These are phyloP conservation scores for Pyrenochaeta sp. DNA, from an alignment of 2,329 filamentous ascomycete species.

Conservation along the genomic window DNA sequence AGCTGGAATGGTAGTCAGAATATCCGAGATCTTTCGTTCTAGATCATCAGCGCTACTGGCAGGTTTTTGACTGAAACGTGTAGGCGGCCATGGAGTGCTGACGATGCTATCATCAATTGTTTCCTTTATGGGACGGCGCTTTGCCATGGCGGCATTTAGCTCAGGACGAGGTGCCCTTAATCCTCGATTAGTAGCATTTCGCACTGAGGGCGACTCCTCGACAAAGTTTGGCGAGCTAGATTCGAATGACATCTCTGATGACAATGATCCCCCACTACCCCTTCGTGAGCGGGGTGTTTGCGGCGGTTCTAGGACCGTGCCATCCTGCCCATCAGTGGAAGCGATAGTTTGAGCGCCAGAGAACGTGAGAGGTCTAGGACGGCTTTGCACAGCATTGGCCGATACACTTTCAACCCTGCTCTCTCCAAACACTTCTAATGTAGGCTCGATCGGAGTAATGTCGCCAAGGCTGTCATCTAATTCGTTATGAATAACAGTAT, in stretches of 20 bases:
- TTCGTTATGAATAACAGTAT: slow-evolving; percentile 45
- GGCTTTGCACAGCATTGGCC: slow-evolving; percentile 4
- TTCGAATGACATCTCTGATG: slow-evolving; percentile 39
- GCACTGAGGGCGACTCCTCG: slow-evolving; percentile 49
- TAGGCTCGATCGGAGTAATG: slow-evolving; percentile 2
- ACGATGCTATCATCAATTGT: slow-evolving; percentile 50
- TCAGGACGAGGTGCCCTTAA: slow-evolving; percentile 46
- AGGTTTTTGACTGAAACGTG: slow-evolving; percentile 41
- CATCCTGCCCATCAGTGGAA: slow-evolving; percentile 23
- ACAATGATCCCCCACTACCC: slow-evolving; percentile 40
- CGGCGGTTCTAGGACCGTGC: slow-evolving; percentile 25
- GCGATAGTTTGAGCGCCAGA: slow-evolving; percentile 29
- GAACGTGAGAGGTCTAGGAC: slow-evolving; percentile 11
- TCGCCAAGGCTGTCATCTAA: slow-evolving; percentile 19
- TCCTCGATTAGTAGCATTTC: slow-evolving; percentile 35
- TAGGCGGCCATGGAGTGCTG: slow-evolving; percentile 46
- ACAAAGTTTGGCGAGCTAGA: slow-evolving; percentile 41
- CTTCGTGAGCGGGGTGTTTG: slow-evolving; percentile 44
- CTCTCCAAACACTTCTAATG: slow-evolving; percentile 5
- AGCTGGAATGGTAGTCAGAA: slow-evolving; percentile 79
- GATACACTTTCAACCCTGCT: slow-evolving; percentile 9
- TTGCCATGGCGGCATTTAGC: slow-evolving; percentile 55
- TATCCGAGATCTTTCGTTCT: slow-evolving; percentile 80
- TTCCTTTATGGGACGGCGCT: slow-evolving; percentile 42
- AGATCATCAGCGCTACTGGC: slow-evolving; percentile 65